Evolutionary conservation across 2,329 filamentous ascomycete genomes (phyloP).

Genomic region (Fusarium annulatum): DNA sequence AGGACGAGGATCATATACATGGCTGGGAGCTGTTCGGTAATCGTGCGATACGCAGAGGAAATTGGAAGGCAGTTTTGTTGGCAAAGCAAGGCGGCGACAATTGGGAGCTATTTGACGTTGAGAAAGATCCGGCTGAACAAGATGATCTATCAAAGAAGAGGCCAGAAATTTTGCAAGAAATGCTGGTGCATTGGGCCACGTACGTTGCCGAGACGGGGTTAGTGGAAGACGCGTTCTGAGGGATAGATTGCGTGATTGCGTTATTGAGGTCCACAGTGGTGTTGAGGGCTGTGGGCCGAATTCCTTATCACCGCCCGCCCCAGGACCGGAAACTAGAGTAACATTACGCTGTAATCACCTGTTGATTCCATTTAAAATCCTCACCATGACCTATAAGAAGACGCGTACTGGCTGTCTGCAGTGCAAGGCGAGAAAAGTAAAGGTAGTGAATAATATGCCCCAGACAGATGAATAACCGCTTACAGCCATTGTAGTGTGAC

Average conservation of each 20-base stretch:
- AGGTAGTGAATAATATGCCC: not conserved
- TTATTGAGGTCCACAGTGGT: constrained; percentile 4
- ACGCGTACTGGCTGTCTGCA: not conserved
- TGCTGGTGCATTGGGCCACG: constrained; percentile 4
- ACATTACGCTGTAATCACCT: not conserved
- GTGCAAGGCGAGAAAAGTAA: constrained; percentile 2
- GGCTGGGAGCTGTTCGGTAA: constrained; percentile 69
- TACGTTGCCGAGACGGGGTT: constrained; percentile 8
- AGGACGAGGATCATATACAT: constrained; percentile 56
- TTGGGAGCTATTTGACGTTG: constrained; percentile 23
- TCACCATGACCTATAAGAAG: not conserved
- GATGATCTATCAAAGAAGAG: not conserved
- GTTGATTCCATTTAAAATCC: not conserved
- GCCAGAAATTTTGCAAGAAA: constrained; percentile 14
- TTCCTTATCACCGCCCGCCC: not conserved
- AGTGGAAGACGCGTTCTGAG: constrained; percentile 5
- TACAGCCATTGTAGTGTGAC: not conserved
- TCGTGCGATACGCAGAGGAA: constrained; percentile 62
- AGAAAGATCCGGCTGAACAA: constrained; percentile 8
- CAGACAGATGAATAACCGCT: not conserved
- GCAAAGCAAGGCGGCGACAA: not conserved
- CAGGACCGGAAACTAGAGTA: not conserved
- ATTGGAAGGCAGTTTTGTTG: constrained; percentile 63
- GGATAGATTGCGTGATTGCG: not conserved
- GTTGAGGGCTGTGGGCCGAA: not conserved